Evolutionary conservation across 1,139 yeast genomes (phyloP), one percentile per base, ranked within the genome.

Genomic region (Tardiomyces depauwii): DNA sequence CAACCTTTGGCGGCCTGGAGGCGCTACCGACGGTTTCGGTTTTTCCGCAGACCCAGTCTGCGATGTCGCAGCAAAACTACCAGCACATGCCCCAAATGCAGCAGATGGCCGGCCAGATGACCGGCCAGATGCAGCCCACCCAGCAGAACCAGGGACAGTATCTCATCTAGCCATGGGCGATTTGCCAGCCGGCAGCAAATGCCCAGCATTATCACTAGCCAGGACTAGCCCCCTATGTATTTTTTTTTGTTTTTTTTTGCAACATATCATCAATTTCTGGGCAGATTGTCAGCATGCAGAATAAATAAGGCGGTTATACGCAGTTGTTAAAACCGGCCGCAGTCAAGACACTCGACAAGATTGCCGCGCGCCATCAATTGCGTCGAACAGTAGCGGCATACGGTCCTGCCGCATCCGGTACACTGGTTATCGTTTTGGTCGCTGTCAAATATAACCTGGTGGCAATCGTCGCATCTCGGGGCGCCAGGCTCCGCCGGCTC

Each of bases 11-110:
- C 16, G 36, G 36, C 36, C 36, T 30, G 10, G 36, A 30, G 16
- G 5, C 4, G 10, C 36, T 30, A 10, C 36, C 5, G 5, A 30
- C 36, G 10, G 36, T 30, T 4, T 14, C 36, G n/a, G 36, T 30
- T 5, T 30, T 30, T 30, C 36, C 36, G 5, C 55, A 54, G 18
- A 51, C 45, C 36, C 47, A 43, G 16, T 51, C 46, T 28, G 44
- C 45, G 4, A 49, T 38, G 40, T 50, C 40, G 21, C 45, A 33
- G 45, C 48, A 32, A 18, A 49, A 39, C 28, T 11, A 30, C 10
- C 36, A 30, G 16, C 36, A 30, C 3, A 5, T 13, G 16, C 36
- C n/a, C 16, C 36, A 30, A 41, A 39, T 45, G 12, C 43, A 41
- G 30, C 44, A 45, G 41, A 44, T 43, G 47, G 36, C 42, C 21